These are phyloP conservation scores for Cladosporium sp. DNA, from an alignment of 2,329 filamentous ascomycete genomes.

Conservation along the genomic window DNA sequence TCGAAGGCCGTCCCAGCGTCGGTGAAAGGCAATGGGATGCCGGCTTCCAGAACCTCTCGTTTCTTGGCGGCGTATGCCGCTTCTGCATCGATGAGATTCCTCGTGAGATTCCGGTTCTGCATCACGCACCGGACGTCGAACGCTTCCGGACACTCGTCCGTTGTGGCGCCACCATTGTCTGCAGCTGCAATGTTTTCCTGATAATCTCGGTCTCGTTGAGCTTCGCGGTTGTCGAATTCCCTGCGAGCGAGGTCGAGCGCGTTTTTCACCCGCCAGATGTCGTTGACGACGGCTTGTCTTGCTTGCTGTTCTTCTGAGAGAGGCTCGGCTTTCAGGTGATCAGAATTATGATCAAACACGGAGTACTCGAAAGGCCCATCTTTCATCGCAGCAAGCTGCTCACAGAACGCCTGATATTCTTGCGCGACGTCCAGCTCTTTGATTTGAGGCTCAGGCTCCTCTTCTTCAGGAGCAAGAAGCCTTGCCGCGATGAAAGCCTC, in stretches of 20 bases:
- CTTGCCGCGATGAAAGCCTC: constrained; percentile 14
- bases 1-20: constrained; percentile 16
- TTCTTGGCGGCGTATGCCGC: constrained; percentile 15
- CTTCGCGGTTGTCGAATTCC: constrained; percentile 8
- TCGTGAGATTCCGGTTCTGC: constrained; percentile 16
- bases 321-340: constrained; percentile 2
- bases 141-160: constrained; percentile 12
- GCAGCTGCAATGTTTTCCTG: constrained; percentile 1
- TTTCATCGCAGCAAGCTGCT: background rate
- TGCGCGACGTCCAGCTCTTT: constrained; percentile 12
- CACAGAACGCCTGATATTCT: constrained; percentile 13
- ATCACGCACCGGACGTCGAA: constrained; percentile 17
- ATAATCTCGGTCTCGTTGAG: constrained; percentile 7
- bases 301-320: constrained; percentile 12
- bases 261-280: background rate
- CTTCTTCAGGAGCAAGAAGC: background rate
- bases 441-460: background rate
- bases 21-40: constrained; percentile 7
- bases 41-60: constrained; percentile 11
- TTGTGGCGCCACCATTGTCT: constrained; percentile 1
- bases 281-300: constrained; percentile 1
- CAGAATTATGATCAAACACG: constrained; percentile 6
- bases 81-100: constrained; percentile 19
- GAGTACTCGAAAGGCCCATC: background rate
- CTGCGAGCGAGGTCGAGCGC: constrained; percentile 2